Conservation (phyloP, 345 rosid genomes). For the Trapa bicornis region DNA sequence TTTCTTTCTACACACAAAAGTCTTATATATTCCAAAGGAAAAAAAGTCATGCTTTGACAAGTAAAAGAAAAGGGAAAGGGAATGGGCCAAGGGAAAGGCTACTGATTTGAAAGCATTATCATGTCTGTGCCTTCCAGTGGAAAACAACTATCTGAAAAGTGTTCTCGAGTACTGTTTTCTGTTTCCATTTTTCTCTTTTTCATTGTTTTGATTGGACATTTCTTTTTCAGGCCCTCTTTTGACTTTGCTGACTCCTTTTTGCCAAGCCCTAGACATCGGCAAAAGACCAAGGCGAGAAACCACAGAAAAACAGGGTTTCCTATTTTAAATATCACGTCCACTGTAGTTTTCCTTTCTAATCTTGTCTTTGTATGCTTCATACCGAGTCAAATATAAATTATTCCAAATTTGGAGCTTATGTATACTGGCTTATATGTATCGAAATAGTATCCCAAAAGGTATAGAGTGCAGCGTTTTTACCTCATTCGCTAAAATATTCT, state of each 20-base stretch:
- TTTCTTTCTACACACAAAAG: no score
- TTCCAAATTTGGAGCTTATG: no score
- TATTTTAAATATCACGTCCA: not conserved
- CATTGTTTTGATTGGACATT: no score
- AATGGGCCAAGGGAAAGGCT: not conserved
- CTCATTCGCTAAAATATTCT: no score
- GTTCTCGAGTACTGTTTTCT: constrained; percentile 8
- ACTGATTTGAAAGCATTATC: constrained; percentile 9
- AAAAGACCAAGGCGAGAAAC: not conserved
- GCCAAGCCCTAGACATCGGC: not conserved
- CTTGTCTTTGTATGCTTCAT: no score
- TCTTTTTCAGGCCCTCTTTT: not conserved
- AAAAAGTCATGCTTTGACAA: not conserved
- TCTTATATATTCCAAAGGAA: no score
- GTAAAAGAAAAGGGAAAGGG: not conserved
- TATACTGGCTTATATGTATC: no score
- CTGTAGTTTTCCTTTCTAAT: not conserved
- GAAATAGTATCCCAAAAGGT: no score
- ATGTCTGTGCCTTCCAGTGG: constrained; percentile 14
- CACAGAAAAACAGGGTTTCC: not conserved
- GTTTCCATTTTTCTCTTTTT: no score
- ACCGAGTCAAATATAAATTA: no score
- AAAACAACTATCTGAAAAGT: constrained; percentile 10
- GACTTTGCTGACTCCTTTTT: constrained; percentile 4
- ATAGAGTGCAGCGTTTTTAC: no score